phyloP scores from a whole-genome alignment of 2,329 filamentous ascomycete species.

The Diplodia corticola region DNA sequence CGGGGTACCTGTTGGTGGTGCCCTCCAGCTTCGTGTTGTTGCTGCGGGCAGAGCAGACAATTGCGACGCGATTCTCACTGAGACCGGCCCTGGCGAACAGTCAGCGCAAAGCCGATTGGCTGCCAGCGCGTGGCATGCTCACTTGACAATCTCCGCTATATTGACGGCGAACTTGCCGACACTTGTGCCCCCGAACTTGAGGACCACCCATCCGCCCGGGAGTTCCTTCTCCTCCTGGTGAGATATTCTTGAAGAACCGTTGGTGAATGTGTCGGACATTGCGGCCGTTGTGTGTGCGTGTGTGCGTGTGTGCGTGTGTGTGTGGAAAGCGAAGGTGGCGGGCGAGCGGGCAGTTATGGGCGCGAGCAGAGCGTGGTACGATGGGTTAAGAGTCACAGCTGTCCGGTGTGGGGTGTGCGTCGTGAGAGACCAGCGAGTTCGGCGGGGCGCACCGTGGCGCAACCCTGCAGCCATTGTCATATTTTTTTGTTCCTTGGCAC shows the following conservation, averaged over 20 bases:
- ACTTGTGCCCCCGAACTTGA: constrained; percentile 94
- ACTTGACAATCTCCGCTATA: constrained; percentile 64
- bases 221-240: constrained; percentile 50
- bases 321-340: background rate
- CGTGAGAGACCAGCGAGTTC: constrained; percentile 17
- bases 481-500: constrained; percentile 9
- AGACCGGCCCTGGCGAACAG: constrained; percentile 50
- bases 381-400: constrained; percentile 16
- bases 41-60: constrained; percentile 94
- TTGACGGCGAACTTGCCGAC: constrained; percentile 84
- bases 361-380: constrained; percentile 1
- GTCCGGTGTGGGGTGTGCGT: constrained; percentile 13
- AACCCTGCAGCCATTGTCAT: constrained; percentile 16
- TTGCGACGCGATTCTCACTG: constrained; percentile 71
- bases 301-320: no score
- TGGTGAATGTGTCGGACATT: constrained; percentile 21
- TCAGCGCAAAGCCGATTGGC: constrained; percentile 8
- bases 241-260: constrained; percentile 32
- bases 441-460: constrained; percentile 18
- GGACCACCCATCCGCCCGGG: constrained; percentile 72
- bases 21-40: constrained; percentile 92
- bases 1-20: constrained; percentile 85
- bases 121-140: constrained; percentile 45
- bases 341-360: background rate
- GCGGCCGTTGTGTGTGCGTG: background rate